phyloP scores from a whole-genome alignment of 2,329 filamentous ascomycete species.

The Cercospora zeae-maydis region DNA sequence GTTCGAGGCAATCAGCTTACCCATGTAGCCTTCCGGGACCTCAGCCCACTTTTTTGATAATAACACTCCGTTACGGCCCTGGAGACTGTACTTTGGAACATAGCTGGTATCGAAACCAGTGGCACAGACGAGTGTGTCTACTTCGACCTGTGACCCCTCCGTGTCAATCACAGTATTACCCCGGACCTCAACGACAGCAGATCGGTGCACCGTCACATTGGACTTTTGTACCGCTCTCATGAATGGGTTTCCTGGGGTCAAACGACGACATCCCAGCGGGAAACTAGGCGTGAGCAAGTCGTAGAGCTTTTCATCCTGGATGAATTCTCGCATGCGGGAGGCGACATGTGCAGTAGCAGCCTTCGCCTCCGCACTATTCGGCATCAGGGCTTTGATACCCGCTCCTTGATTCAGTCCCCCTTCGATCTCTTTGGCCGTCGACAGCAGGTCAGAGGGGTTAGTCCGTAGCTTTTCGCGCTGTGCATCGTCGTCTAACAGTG shows the following conservation, averaged over 20 bases:
- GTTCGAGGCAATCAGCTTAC: neutral
- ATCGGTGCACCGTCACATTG: neutral
- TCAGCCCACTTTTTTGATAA: neutral
- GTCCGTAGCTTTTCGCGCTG: neutral
- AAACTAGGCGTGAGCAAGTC: neutral
- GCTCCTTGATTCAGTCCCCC: constrained; percentile 8
- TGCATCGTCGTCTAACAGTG: neutral
- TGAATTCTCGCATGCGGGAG: neutral
- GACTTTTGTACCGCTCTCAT: neutral
- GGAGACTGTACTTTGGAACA: neutral
- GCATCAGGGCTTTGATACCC: constrained; percentile 17
- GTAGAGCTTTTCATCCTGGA: neutral
- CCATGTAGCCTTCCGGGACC: neutral
- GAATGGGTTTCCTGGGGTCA: neutral
- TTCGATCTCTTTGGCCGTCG: constrained; percentile 7
- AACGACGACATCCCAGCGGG: neutral
- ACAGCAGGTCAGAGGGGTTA: constrained; percentile 4
- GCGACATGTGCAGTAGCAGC: neutral
- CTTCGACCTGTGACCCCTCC: neutral
- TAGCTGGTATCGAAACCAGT: neutral
- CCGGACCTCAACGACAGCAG: neutral
- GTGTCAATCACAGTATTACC: neutral
- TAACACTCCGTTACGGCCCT: neutral
- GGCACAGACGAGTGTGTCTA: neutral
- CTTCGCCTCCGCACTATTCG: neutral